Base-by-base conservation (phyloP, 2,329 filamentous ascomycete species). In the Fusarium camptoceras region DNA sequence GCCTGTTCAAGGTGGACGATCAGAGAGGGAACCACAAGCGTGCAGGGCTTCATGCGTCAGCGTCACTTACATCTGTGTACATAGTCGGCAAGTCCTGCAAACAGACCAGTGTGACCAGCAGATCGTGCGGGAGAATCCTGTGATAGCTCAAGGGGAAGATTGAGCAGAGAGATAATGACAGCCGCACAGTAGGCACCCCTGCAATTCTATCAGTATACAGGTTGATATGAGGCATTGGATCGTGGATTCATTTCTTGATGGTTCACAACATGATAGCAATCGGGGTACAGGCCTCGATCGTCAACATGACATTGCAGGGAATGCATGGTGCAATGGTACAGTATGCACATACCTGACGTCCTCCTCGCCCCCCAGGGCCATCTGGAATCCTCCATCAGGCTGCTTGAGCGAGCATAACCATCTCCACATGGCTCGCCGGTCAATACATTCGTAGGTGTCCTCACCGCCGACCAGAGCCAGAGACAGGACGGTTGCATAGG, bases 121-220 rank as follows among this genome's bases (percentile, higher is more conserved):
- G 85, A 83, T 75, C 89, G 83, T 68, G 86, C 92, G 70, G 92
- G 90, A 37, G 92, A 90, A 74, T 93, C 90, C 43, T 85, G 84
- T 37, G 94, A 91, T 57, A 98, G 85, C 57, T 93, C 88, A 51
- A 97, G 85, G 18, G 96, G 96, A 49, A 99, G 83, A 76, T 94
- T 89, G 58, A 98, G 87, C 47, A 98, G 84, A 11, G 92, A 92
- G 73, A 98, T 89, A 58, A 97, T 87, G 60, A 95, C 91, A 76
- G 95, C 87, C 50, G 94, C 93, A 82, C 94, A 98, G 82, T 97
- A 99, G 55, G 94, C 94, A 67, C 95, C 96, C 77, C 94, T 93
- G 73, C 49, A 70, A 56, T 18, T 16, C 9, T 65, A 49, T 71
- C 55, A 71, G 68, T 66, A 53, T 68, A 42, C 42, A 56, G 60